Percentiles rank a stretch among this genome's conserved stretches.
Conservation (phyloP, 2,329 filamentous ascomycete genomes). For the Penicillium occitanis region DNA sequence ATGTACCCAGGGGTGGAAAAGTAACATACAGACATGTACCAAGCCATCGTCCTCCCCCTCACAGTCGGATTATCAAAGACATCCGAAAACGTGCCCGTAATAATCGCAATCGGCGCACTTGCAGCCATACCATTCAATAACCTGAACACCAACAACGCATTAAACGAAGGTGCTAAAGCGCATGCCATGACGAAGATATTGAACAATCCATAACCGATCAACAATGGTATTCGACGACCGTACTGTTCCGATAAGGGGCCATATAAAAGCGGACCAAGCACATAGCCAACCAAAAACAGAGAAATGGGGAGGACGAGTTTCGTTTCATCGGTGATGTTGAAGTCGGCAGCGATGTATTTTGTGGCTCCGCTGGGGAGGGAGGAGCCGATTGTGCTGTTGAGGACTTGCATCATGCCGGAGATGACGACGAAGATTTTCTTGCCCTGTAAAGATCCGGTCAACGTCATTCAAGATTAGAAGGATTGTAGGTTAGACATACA, state of each 20-base stretch:
- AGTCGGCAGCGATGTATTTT: slow-evolving; percentile 38
- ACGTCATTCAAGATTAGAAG: background rate
- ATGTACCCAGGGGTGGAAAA: background rate
- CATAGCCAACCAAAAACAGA: slow-evolving; percentile 43
- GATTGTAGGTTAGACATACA: slow-evolving; percentile 23
- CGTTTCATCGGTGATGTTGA: slow-evolving; percentile 34
- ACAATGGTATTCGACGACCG: slow-evolving; percentile 46
- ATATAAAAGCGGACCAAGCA: slow-evolving; percentile 46
- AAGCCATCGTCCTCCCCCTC: slow-evolving; percentile 43
- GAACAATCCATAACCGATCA: slow-evolving; percentile 52
- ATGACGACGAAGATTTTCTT: slow-evolving; percentile 39
- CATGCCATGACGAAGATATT: slow-evolving; percentile 47
- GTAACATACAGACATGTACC: slow-evolving; percentile 43
- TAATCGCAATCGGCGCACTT: slow-evolving; percentile 46
- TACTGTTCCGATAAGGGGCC: slow-evolving; percentile 47
- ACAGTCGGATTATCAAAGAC: slow-evolving; percentile 48
- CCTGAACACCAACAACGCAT: slow-evolving; percentile 46
- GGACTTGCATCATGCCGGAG: slow-evolving; percentile 39
- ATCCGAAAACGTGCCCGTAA: slow-evolving; percentile 50
- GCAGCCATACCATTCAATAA: slow-evolving; percentile 47
- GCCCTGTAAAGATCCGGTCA: slow-evolving; percentile 19
- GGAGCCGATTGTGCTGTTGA: slow-evolving; percentile 44
- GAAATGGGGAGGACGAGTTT: slow-evolving; percentile 42
- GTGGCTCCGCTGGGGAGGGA: slow-evolving; percentile 42
- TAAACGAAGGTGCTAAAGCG: slow-evolving; percentile 45